Evolutionary conservation across 208 protist species (phyloP).

Genomic region (Trypanosomatidae sp.): DNA sequence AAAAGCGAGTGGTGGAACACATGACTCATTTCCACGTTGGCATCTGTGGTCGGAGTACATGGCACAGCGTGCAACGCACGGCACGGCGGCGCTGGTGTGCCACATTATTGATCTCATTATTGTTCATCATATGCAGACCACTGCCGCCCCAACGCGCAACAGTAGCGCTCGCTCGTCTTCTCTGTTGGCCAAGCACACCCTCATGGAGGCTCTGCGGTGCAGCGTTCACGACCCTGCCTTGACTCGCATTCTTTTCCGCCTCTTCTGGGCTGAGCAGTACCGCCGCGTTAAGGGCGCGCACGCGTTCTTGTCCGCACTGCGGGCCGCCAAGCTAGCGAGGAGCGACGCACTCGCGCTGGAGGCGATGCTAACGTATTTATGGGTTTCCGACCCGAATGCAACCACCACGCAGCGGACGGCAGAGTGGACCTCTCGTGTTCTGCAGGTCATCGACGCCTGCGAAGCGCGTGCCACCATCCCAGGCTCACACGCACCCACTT

Average conservation of each 20-base stretch:
- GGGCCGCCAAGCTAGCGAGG: constrained; percentile 32
- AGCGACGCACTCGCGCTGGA: constrained; percentile 39
- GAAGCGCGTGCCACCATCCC: background rate
- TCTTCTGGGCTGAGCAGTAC: constrained; percentile 62
- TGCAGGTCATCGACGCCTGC: background rate
- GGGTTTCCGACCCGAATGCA: constrained; percentile 10
- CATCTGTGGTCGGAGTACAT: constrained; percentile 7
- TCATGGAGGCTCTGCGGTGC: constrained; percentile 55
- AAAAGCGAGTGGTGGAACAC: background rate
- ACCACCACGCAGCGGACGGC: background rate
- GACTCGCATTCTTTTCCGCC: constrained; percentile 37
- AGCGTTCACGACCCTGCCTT: constrained; percentile 36
- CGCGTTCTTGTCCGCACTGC: constrained; percentile 67
- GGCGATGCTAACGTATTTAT: constrained; percentile 57
- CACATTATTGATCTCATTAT: constrained; percentile 21
- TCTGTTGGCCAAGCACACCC: constrained; percentile 50
- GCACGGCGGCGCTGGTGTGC: constrained; percentile 21
- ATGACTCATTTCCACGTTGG: background rate
- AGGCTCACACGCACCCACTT: background rate
- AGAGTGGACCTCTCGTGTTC: constrained; percentile 13
- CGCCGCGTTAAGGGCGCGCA: constrained; percentile 53
- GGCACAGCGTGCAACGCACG: background rate
- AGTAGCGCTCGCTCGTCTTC: background rate
- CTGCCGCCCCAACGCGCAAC: background rate
- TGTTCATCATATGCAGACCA: background rate